Conservation (phyloP, 768 basidiomycete genomes). For the Calocybe gangraenosa region DNA sequence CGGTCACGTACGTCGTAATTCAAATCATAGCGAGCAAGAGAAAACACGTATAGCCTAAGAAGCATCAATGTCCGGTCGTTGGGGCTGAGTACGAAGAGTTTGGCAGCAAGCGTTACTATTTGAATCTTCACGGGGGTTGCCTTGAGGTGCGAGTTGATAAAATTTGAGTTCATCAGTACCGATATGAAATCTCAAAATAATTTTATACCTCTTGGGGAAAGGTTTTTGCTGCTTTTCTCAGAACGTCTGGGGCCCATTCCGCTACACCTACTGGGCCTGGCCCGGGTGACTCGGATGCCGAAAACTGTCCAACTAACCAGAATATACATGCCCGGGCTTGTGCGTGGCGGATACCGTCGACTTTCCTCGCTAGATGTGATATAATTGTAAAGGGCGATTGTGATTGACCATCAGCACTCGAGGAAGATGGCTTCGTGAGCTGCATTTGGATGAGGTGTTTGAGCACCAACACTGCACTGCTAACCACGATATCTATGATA, state of each 20-base stretch:
- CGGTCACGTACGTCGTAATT: conserved; percentile 93
- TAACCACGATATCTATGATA: conserved; percentile 64
- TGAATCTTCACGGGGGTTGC: conserved; percentile 73
- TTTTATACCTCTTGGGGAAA: conserved; percentile 65
- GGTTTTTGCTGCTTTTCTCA: conserved; percentile 72
- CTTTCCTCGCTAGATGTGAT: conserved; percentile 68
- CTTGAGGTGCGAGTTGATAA: conserved; percentile 35
- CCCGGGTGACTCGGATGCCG: conserved; percentile 34
- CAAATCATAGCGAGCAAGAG: conserved; percentile 81
- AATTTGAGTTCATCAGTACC: no score
- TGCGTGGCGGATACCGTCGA: conserved; percentile 77
- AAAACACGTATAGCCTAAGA: conserved; percentile 70
- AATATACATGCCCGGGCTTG: conserved; percentile 84
- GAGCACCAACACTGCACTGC: conserved; percentile 78
- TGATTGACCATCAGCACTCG: conserved; percentile 19
- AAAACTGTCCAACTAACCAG: conserved; percentile 93
- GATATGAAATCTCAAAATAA: no score
- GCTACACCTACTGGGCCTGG: conserved; percentile 53
- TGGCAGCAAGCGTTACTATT: conserved; percentile 79
- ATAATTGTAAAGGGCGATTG: conserved; percentile 62
- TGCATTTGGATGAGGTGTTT: conserved; percentile 79
- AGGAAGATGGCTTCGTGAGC: conserved; percentile 29
- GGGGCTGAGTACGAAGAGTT: conserved; percentile 71
- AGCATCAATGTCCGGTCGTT: conserved; percentile 43
- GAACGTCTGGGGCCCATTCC: conserved; percentile 84